Evolutionary conservation across 2,329 filamentous ascomycete species (phyloP).

Genomic region (Arthrobotrys megalospora): DNA sequence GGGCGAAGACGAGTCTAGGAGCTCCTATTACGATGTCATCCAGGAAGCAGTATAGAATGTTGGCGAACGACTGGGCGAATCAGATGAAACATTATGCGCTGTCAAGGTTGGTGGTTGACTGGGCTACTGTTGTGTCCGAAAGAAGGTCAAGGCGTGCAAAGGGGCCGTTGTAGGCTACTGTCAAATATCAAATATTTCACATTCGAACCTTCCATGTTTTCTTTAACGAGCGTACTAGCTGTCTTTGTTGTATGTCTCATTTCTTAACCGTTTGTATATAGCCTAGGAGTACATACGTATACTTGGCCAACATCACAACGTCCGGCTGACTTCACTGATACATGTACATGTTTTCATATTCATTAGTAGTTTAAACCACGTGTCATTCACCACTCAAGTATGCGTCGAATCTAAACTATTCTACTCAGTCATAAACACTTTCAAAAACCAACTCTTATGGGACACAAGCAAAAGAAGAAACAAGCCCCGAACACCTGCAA

Average conservation of each 20-base stretch:
- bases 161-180: slow-evolving; percentile 1
- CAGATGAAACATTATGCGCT: slow-evolving; percentile 34
- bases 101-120: slow-evolving; percentile 28
- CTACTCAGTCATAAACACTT: slow-evolving; percentile 28
- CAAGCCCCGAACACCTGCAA: slow-evolving; percentile 46
- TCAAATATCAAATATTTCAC: no score
- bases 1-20: neutral
- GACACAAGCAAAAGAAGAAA: neutral
- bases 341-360: neutral
- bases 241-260: no score
- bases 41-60: slow-evolving; percentile 16
- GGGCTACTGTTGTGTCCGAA: slow-evolving; percentile 11
- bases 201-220: no score
- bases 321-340: no score
- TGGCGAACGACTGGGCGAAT: slow-evolving; percentile 32
- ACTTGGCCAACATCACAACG: no score
- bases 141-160: neutral
- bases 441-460: neutral
- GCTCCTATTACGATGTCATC: neutral
- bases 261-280: no score
- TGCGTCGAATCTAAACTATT: slow-evolving; percentile 23
- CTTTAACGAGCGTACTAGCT: no score
- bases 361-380: neutral
- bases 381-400: neutral
- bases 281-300: no score